Base-by-base conservation (phyloP, 2,329 filamentous ascomycete species). In the Phoma herbarum region DNA sequence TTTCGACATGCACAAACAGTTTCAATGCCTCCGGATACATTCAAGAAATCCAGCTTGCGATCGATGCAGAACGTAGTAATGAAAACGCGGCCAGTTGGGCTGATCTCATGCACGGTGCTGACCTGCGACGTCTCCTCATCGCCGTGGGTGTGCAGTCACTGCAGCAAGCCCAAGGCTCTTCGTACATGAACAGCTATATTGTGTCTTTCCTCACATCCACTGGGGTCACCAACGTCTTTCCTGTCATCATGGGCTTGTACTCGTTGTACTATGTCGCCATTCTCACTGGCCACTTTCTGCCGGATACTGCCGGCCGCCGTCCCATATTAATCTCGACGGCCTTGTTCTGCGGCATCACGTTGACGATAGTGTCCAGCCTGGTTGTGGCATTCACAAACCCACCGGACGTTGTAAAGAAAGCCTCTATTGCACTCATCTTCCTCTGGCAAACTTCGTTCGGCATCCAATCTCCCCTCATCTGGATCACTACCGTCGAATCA, bases 391-490 rank as follows among this genome's bases (percentile, higher is more conserved):
- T 16, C 25, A 28, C 42, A 7, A n/a, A 44, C n/a, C 42, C 42
- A 9, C 22, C 42, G 14, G 42, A 44, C 9, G 14, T 26, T 16
- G 42, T 9, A 7, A 44, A 44, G 11, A 44, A 44, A n/a, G 42
- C 23, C 11, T 44, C 42, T 9, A 44, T 44, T 26, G 42, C 22
- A n/a, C 42, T 44, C 22, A 44, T 44, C 22, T 44, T 44, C 42
- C 42, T 44, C 10, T 44, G 42, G 42, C 42, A 44, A 12, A n/a
- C 42, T 44, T 44, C 42, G 20, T 44, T 44, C 10, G 42, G 42
- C 42, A 28, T 44, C 12, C 42, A 44, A 9, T 44, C 42, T 3
- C 42, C 42, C 2, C 42, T 44, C 9, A 28, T 44, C 12, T 44
- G 42, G 42, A 44, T 44, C 23, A 44, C 42, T 6, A 44, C 42